Evolutionary conservation across 1,284 basidiomycete species (phyloP).

Genomic region (Rhodotorula sp.): DNA sequence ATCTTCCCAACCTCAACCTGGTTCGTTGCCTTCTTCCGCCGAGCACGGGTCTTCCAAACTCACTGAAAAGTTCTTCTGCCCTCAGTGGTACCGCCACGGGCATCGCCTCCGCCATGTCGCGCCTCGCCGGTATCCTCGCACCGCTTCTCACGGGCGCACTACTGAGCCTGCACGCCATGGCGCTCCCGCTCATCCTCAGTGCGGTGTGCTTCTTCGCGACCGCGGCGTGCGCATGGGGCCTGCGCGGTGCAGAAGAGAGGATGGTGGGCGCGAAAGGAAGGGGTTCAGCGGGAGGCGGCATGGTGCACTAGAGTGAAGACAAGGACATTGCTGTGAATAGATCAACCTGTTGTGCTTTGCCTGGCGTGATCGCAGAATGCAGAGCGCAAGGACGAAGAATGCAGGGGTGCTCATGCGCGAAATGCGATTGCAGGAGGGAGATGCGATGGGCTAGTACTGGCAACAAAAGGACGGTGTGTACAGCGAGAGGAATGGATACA

Average conservation of each 20-base stretch:
- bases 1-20: constrained; percentile 25
- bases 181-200: constrained; percentile 77
- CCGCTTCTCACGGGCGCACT: constrained; percentile 82
- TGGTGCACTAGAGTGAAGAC: not conserved
- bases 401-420: no score
- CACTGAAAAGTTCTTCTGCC: constrained; percentile 32
- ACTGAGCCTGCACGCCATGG: constrained; percentile 62
- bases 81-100: constrained; percentile 89
- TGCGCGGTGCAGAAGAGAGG: constrained; percentile 46
- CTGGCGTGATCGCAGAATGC: no score
- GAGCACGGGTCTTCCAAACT: no score
- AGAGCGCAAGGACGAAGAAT: no score
- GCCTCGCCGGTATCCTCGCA: constrained; percentile 89
- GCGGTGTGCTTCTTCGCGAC: constrained; percentile 69
- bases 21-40: constrained; percentile 15
- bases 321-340: no score
- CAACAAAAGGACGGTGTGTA: no score
- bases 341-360: no score
- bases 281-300: no score
- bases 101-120: constrained; percentile 81
- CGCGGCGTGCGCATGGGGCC: constrained; percentile 52
- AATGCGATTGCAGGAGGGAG: no score
- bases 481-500: not conserved
- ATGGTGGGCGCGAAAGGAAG: not conserved
- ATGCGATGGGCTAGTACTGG: no score